Evolutionary conservation across 257 asterid genomes (phyloP), one percentile per base, ranked within the genome.

Genomic region (Solanum neorickii): DNA sequence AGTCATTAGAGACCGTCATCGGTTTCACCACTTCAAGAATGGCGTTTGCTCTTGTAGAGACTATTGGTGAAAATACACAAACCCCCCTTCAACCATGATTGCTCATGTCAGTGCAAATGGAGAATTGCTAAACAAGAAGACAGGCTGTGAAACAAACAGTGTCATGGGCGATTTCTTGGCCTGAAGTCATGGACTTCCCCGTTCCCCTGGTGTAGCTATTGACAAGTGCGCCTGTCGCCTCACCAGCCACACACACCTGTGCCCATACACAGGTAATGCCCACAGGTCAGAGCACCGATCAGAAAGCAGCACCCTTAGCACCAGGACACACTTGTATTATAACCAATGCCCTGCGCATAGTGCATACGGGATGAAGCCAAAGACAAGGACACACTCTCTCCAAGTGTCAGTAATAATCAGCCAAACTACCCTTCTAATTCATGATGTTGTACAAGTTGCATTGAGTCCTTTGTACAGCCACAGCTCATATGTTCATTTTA

Each of bases 1-100:
- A 66, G 87, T 87, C 33, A 80, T 87, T 16, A 87, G 89, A 13
- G 89, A 87, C 49, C 83, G 89, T 7, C 70, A 82, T 35, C 72
- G 87, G 27, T 87, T 87, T 69, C 89, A 87, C 87, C 89, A 87
- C 83, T 87, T 87, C 47, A 87, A 82, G 86, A 85, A 72, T 35
- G 89, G 87, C 13, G 9, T 33, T 82, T 87, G 89, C 87, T 87
- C 89, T 82, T 87, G 89, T 82, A 46, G 47, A 69, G 89, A 87
- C 56, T 87, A 87, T 33, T 87, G 89, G 89, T 87, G 66, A 82
- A 20, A 56, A 77, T 29, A 49, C 14, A 5, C 27, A 47, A 27
- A 49, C 29, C 56, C 29, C 7, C 4, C 25, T 46, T 46, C 84
- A 37, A 74, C 82, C 49, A 74, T 74, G 20, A 12, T 39, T 39